Conservation (phyloP, 176 grass and related monocot species). For the Oryza glumipatula region DNA sequence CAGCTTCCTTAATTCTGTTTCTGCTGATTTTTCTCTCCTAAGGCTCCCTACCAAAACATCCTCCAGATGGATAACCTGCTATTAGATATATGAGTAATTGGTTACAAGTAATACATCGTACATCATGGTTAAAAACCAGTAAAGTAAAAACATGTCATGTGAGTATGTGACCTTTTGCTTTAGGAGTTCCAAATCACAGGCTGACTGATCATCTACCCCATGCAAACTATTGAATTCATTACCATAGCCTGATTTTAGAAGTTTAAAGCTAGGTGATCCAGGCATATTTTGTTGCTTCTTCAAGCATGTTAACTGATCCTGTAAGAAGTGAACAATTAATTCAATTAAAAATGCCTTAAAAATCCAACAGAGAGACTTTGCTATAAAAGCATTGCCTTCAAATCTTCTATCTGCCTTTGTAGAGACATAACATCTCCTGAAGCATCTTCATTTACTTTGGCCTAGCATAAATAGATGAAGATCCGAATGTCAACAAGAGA, state of each 20-base stretch:
- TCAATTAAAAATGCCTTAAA: conserved; percentile 22
- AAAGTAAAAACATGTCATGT: conserved; percentile 18
- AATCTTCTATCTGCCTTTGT: conserved; percentile 79
- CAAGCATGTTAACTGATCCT: conserved; percentile 71
- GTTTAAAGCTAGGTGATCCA: conserved; percentile 48
- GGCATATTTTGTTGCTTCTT: conserved; percentile 59
- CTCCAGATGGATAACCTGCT: conserved; percentile 76
- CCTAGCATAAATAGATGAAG: conserved; percentile 53
- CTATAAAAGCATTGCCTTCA: conserved; percentile 60
- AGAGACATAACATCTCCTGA: conserved; percentile 85
- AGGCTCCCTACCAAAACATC: conserved; percentile 71
- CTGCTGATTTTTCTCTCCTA: conserved; percentile 81
- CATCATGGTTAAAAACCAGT: conserved; percentile 28
- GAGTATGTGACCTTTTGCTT: conserved; percentile 82
- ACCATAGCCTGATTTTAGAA: conserved; percentile 52
- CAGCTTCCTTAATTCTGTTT: conserved; percentile 63
- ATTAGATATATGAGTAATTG: conserved; percentile 27
- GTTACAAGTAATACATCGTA: neutral
- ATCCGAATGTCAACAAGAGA: conserved; percentile 14
- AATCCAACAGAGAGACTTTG: conserved; percentile 12
- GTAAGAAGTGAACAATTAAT: conserved; percentile 24
- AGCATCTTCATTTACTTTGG: conserved; percentile 94
- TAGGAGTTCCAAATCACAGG: conserved; percentile 49
- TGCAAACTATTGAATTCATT: conserved; percentile 47
- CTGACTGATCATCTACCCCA: conserved; percentile 44